phyloP scores from a whole-genome alignment of 78 protist genomes.

The Thecamonas trahens region DNA sequence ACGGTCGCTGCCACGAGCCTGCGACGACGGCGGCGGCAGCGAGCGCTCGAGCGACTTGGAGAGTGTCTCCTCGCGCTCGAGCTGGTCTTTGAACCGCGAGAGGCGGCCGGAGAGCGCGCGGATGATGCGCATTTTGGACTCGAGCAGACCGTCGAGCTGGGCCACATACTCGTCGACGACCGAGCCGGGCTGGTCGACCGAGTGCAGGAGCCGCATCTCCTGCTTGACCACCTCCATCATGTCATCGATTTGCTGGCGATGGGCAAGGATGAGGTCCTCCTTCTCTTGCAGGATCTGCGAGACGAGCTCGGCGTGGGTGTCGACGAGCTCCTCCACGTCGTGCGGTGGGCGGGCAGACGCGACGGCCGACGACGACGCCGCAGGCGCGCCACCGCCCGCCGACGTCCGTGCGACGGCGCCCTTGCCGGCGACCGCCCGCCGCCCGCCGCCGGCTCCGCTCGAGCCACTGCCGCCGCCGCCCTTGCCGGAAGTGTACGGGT shows the following conservation, averaged over 20 bases:
- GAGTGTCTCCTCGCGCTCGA: slow-evolving; percentile 5
- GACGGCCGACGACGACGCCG: too few relatives aligned
- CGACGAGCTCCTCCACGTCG: not conserved
- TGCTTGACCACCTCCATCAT: slow-evolving; percentile 26
- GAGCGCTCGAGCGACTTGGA: too few relatives aligned
- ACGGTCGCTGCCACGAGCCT: too few relatives aligned
- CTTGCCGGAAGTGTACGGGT: not conserved
- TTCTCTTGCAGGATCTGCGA: slow-evolving; percentile 28
- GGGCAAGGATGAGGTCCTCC: slow-evolving; percentile 34
- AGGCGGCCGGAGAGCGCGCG: not conserved
- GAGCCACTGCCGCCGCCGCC: not conserved
- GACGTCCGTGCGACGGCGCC: not conserved
- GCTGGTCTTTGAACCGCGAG: not conserved
- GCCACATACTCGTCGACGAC: slow-evolving; percentile 29
- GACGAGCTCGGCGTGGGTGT: slow-evolving; percentile 32
- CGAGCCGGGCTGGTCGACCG: slow-evolving; percentile 27
- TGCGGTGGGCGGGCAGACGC: too few relatives aligned
- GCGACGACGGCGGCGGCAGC: too few relatives aligned
- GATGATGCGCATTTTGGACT: not conserved
- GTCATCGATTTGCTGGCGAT: slow-evolving; percentile 41
- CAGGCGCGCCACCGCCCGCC: not conserved
- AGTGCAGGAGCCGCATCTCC: slow-evolving; percentile 25
- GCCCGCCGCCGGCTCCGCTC: not conserved
- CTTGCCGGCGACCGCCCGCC: not conserved
- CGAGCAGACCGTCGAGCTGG: slow-evolving; percentile 24